phyloP scores from a whole-genome alignment of 139 green algal species.

The Asterochloris sp. region DNA sequence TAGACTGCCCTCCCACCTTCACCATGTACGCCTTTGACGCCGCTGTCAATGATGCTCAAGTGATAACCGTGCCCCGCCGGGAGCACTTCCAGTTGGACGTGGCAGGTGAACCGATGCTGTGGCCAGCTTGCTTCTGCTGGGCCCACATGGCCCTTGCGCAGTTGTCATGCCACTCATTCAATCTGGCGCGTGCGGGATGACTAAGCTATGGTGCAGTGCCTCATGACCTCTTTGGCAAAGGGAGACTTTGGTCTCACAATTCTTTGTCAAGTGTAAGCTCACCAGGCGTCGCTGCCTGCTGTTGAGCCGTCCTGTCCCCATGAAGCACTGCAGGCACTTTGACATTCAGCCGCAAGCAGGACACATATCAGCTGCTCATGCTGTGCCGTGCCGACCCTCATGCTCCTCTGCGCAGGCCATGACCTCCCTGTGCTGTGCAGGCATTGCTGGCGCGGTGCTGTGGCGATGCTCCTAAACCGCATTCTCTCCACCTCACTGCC shows the following conservation, averaged over 20 bases:
- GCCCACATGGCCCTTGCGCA: background rate
- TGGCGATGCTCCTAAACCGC: no score
- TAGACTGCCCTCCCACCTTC: constrained; percentile 94
- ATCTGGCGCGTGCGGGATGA: background rate
- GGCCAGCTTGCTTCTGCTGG: background rate
- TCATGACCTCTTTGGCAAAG: background rate
- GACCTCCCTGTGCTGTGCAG: no score
- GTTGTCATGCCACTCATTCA: background rate
- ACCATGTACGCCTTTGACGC: constrained; percentile 99
- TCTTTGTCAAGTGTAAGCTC: no score
- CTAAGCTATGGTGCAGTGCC: background rate
- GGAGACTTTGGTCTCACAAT: background rate
- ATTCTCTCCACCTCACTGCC: no score
- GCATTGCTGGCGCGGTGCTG: no score
- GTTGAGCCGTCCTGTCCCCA: no score
- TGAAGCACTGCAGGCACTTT: no score
- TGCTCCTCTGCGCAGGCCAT: no score
- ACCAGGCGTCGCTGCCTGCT: no score
- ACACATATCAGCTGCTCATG: no score
- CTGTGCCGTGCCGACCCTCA: no score
- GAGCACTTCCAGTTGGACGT: constrained; percentile 89
- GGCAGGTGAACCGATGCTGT: constrained; percentile 41
- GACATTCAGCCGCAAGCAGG: no score
- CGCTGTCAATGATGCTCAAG: constrained; percentile 83
- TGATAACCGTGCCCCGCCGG: constrained; percentile 82